phyloP scores from a whole-genome alignment of 306 rosid species.

The Mimosa bimucronata region DNA sequence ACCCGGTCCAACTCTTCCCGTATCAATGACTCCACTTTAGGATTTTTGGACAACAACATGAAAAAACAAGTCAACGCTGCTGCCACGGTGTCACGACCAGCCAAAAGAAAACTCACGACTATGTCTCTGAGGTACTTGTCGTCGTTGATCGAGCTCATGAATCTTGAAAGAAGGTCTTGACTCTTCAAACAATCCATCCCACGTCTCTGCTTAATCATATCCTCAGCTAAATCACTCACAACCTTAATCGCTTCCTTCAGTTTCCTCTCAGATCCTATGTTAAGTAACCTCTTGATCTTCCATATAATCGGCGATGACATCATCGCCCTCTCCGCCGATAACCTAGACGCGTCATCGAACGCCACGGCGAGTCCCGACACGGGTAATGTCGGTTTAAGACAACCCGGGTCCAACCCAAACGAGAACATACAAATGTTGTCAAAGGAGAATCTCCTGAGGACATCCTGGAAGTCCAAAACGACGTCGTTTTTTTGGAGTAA shows the following conservation, averaged over 20 bases:
- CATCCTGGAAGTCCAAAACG: constrained; percentile 71
- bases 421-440: constrained; percentile 77
- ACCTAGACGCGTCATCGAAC: constrained; percentile 62
- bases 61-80: constrained; percentile 73
- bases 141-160: constrained; percentile 66
- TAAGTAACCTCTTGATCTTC: constrained; percentile 59
- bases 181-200: constrained; percentile 32
- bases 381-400: constrained; percentile 56
- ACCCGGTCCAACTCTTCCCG: constrained; percentile 61
- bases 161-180: constrained; percentile 74
- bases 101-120: constrained; percentile 72
- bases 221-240: constrained; percentile 49
- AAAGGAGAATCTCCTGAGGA: constrained; percentile 72
- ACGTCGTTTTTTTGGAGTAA: background rate
- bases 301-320: constrained; percentile 58
- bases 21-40: constrained; percentile 47
- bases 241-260: constrained; percentile 51
- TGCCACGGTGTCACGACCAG: constrained; percentile 87
- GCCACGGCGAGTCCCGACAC: constrained; percentile 52
- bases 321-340: constrained; percentile 79
- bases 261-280: constrained; percentile 66
- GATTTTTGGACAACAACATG: constrained; percentile 52
- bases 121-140: constrained; percentile 74
- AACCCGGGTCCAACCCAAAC: constrained; percentile 81
- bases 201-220: constrained; percentile 51